A percentile compares a stretch with the other conserved stretches of the same genome.
Evolutionary conservation across 495 filamentous ascomycete genomes (phyloP).

Genomic region (Podospora appendiculata): DNA sequence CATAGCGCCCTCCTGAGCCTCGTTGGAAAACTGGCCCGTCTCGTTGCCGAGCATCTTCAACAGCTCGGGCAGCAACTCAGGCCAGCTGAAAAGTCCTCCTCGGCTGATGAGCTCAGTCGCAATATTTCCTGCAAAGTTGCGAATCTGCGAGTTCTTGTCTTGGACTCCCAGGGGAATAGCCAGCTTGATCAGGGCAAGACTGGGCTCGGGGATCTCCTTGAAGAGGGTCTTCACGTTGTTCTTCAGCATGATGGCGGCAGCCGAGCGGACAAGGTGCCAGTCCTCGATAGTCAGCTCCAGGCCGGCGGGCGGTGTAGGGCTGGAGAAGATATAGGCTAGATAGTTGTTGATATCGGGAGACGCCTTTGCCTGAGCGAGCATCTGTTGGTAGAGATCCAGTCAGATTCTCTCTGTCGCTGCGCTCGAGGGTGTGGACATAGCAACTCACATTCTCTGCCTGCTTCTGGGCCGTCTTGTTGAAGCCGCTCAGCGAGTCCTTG

Average conservation of each 20-base stretch:
- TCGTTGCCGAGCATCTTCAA: constrained; percentile 68
- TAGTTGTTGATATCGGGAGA: constrained; percentile 97
- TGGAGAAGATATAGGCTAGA: constrained; percentile 82
- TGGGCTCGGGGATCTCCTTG: constrained; percentile 60
- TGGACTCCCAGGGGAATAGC: constrained; percentile 70
- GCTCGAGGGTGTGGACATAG: not conserved
- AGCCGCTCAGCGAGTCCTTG: constrained; percentile 81
- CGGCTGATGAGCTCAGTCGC: constrained; percentile 87
- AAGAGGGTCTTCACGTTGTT: constrained; percentile 73
- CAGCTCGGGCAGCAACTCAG: constrained; percentile 77
- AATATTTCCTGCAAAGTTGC: constrained; percentile 83
- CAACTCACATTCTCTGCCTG: constrained; percentile 62
- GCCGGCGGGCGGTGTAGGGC: constrained; percentile 48
- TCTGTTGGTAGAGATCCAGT: constrained; percentile 44
- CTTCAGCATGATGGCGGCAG: constrained; percentile 90
- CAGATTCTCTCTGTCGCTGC: constrained; percentile 5
- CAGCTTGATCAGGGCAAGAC: constrained; percentile 67
- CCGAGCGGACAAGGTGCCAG: constrained; percentile 71
- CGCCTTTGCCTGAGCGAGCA: constrained; percentile 84
- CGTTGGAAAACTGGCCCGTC: constrained; percentile 52
- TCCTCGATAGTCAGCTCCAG: constrained; percentile 48
- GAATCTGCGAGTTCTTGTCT: constrained; percentile 74
- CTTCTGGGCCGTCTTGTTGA: constrained; percentile 69
- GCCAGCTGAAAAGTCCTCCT: constrained; percentile 85
- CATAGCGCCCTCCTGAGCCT: constrained; percentile 90